A percentile compares a stretch with the other conserved stretches of the same genome.
Evolutionary conservation across 2,329 filamentous ascomycete genomes (phyloP).

Genomic region (Aspergillus glaucus): DNA sequence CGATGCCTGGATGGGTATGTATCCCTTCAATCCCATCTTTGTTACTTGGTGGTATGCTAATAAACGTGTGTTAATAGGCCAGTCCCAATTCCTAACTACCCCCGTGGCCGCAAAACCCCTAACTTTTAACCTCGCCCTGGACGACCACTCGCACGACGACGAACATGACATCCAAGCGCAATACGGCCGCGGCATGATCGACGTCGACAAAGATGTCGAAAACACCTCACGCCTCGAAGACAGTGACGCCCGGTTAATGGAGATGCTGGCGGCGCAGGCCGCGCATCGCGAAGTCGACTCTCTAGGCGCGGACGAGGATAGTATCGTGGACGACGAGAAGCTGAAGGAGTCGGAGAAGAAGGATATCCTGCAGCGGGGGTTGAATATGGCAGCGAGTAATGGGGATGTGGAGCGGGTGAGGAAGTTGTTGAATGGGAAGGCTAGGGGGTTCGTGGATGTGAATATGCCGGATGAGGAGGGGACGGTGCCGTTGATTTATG

Average conservation of each 20-base stretch:
- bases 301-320: constrained; percentile 70
- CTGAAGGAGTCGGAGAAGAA: constrained; percentile 72
- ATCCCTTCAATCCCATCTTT: neutral
- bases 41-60: neutral
- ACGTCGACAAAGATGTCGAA: constrained; percentile 24
- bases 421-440: constrained; percentile 67
- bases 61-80: constrained; percentile 52
- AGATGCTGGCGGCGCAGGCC: constrained; percentile 94
- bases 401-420: constrained; percentile 78
- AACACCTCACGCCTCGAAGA: constrained; percentile 57
- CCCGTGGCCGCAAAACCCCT: constrained; percentile 79
- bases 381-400: constrained; percentile 95
- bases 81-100: constrained; percentile 89
- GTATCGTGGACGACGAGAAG: constrained; percentile 67
- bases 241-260: constrained; percentile 81
- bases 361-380: constrained; percentile 72
- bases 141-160: constrained; percentile 69
- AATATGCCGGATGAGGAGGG: constrained; percentile 89
- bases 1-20: constrained; percentile 90
- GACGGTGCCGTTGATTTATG: constrained; percentile 93
- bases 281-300: constrained; percentile 66
- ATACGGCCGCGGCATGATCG: constrained; percentile 23
- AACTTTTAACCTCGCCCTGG: constrained; percentile 76
- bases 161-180: constrained; percentile 35
- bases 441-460: constrained; percentile 71